Evolutionary conservation across 2,329 filamentous ascomycete species (phyloP), one percentile per base, ranked within the genome.

Genomic region (Orbilia brochopaga): DNA sequence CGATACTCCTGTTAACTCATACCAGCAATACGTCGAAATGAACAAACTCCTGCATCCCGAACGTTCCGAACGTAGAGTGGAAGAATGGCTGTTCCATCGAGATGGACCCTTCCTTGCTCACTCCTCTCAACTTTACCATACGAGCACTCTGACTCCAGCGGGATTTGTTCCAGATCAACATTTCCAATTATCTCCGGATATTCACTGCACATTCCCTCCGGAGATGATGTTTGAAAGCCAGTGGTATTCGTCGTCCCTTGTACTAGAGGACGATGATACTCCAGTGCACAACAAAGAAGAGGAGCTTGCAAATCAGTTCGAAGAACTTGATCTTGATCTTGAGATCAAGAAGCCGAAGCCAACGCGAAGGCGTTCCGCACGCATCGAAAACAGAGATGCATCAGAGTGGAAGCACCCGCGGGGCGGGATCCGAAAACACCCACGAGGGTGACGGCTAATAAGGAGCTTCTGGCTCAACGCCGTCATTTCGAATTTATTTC

Each of bases 1-100:
- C n/a, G n/a, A 27, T 13, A 32, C 13, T 11, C 15, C 27, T 32
- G 27, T 35, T 23, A 13, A 51, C 51, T 13, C 10, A 21, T 27
- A 21, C 5, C 30, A 42, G 5, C 53, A 19, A 15, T 69, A 53
- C 17, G 10, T n/a, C 0, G 42, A n/a, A 7, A 37, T 58, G 44
- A 62, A 60, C 15, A 19, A 58, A 27, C 51, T 69, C 21, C 4
- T 69, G n/a, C 51, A 69, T 8, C 64, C 64, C 13, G n/a, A 46
- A 32, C 3, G 19, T 8, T 57, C 64, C 13, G n/a, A 46, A 32
- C 3, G 19, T 5, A 17, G 44, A 5, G 30, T 61, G 13, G 5
- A n/a, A 5, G 44, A 54, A 2, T 69, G 64, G 64, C 21, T 69
- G 3, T 37, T 10, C 6, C 21, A 37, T 23, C n/a, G 7, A n/a